These are phyloP conservation scores for Globisporangium apiculatum DNA, from an alignment of 352 stramenopile genomes.

Conservation along the genomic window DNA sequence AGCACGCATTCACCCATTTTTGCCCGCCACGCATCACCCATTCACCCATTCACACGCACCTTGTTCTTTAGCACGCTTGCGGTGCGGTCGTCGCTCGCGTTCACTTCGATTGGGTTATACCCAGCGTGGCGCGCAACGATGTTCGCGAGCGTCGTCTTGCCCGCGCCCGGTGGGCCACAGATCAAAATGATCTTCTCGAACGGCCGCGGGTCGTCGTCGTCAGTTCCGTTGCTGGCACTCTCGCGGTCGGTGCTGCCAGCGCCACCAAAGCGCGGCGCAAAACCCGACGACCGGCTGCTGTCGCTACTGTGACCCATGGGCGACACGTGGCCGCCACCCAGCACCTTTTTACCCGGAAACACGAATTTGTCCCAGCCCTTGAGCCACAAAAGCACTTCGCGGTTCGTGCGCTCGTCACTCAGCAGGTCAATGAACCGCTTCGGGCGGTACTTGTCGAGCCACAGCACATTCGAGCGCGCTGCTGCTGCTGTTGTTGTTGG, in stretches of 20 bases:
- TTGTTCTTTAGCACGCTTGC: conserved; percentile 88
- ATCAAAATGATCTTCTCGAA: conserved; percentile 92
- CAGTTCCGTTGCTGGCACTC: conserved; percentile 8
- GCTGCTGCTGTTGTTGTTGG: conserved; percentile 2
- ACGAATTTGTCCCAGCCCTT: conserved; percentile 95
- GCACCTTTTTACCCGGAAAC: conserved; percentile 70
- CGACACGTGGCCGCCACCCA: background rate
- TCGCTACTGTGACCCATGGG: background rate
- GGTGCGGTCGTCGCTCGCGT: conserved; percentile 97
- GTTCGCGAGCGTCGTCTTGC: conserved; percentile 97
- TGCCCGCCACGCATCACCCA: background rate
- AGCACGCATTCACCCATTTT: background rate
- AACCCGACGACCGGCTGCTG: background rate
- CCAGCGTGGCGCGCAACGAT: conserved; percentile 94
- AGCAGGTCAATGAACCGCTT: conserved; percentile 92
- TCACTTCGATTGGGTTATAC: conserved; percentile 96
- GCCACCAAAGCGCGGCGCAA: background rate
- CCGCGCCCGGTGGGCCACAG: conserved; percentile 88
- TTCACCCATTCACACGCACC: conserved; percentile 20
- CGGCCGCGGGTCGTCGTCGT: conserved; percentile 39
- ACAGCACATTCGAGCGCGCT: conserved; percentile 51
- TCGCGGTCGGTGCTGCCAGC: conserved; percentile 3
- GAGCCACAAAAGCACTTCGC: conserved; percentile 93
- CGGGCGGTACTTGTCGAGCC: conserved; percentile 97
- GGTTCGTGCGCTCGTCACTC: conserved; percentile 95